These are phyloP conservation scores for Ilyonectria sp. DNA, from an alignment of 2,329 filamentous ascomycete species.

Conservation along the genomic window DNA sequence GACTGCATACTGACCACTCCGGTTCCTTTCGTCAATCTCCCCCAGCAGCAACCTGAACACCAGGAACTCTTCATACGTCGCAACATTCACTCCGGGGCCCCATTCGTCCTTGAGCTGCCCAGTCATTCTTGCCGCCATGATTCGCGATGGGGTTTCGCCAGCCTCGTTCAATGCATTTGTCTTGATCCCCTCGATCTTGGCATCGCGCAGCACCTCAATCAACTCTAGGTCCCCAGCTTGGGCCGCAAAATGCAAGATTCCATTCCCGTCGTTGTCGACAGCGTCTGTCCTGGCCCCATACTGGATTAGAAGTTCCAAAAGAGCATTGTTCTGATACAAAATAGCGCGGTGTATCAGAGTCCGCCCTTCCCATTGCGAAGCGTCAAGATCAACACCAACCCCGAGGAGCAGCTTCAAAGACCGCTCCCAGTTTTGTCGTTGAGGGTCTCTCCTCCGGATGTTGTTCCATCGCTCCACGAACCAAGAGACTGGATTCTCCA, in stretches of 20 bases:
- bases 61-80: not conserved
- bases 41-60: not conserved
- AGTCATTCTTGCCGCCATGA: not conserved
- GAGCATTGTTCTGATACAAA: not conserved
- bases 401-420: not conserved
- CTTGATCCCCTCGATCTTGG: not conserved
- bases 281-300: not conserved
- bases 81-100: no score
- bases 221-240: not conserved
- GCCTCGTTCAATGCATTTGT: not conserved
- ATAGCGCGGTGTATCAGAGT: not conserved
- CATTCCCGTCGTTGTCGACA: not conserved
- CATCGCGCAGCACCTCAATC: not conserved
- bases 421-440: not conserved
- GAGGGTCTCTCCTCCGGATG: not conserved
- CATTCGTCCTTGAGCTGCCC: not conserved
- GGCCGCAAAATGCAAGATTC: not conserved
- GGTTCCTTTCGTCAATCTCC: not conserved
- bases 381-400: not conserved
- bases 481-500: no score
- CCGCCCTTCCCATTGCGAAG: fast-evolving
- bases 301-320: not conserved
- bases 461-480: no score
- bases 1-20: not conserved
- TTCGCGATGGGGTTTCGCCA: not conserved